These are phyloP conservation scores for Fusarium domesticum DNA, from an alignment of 2,329 filamentous ascomycete genomes.

Conservation along the genomic window DNA sequence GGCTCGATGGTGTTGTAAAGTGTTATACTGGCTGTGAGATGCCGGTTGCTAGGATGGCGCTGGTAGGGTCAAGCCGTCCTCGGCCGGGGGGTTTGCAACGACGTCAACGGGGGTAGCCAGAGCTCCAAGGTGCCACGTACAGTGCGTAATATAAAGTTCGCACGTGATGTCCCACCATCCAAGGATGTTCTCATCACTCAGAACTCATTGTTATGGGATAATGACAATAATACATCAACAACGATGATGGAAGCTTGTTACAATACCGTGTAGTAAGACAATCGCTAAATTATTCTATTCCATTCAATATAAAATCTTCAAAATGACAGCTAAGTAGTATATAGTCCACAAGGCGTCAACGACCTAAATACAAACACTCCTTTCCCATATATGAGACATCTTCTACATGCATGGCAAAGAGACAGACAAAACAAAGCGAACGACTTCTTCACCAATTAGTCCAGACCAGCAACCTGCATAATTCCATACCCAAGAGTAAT, in stretches of 20 bases:
- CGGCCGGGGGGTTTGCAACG: slow-evolving; percentile 19
- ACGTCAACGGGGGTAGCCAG: slow-evolving; percentile 33
- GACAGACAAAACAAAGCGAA: neutral
- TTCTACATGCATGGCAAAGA: no score
- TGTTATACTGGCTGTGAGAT: slow-evolving; percentile 5
- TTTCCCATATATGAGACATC: neutral
- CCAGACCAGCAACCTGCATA: slow-evolving; percentile 72
- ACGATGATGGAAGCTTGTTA: no score
- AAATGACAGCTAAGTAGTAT: neutral
- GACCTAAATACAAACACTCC: neutral
- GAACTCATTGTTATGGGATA: no score
- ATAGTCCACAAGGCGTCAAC: neutral
- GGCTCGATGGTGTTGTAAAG: slow-evolving; percentile 5
- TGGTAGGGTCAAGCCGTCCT: slow-evolving; percentile 18
- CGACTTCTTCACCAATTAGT: slow-evolving; percentile 29
- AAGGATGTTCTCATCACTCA: neutral
- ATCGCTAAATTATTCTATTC: neutral
- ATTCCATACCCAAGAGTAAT: slow-evolving; percentile 87
- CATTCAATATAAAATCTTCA: neutral
- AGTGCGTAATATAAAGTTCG: slow-evolving; percentile 13
- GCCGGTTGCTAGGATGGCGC: slow-evolving; percentile 13
- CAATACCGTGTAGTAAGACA: no score
- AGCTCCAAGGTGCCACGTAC: slow-evolving; percentile 24
- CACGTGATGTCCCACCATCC: slow-evolving; percentile 3
- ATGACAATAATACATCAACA: no score